phyloP scores from a whole-genome alignment of 2,329 filamentous ascomycete species.

The Didymella pomorum region DNA sequence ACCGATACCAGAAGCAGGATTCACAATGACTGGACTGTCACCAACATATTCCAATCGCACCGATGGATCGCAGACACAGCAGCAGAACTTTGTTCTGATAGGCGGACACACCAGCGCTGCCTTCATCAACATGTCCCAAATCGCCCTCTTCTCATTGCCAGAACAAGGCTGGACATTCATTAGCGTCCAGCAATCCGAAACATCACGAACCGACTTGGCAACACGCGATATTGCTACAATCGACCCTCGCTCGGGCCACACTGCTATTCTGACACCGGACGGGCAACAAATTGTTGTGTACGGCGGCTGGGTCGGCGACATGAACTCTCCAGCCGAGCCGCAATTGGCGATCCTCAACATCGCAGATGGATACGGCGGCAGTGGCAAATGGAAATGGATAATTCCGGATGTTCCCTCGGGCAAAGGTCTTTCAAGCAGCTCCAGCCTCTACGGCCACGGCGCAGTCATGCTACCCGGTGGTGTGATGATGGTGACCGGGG shows the following conservation, averaged over 20 bases:
- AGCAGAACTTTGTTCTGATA: constrained; percentile 80
- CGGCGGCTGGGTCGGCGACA: constrained; percentile 92
- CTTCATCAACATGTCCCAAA: constrained; percentile 93
- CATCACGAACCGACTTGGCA: constrained; percentile 64
- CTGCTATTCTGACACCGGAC: constrained; percentile 80
- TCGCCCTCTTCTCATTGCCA: constrained; percentile 85
- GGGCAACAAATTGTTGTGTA: constrained; percentile 79
- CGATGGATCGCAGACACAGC: constrained; percentile 69
- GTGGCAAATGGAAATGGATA: constrained; percentile 72
- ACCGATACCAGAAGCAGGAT: constrained; percentile 84
- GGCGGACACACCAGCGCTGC: constrained; percentile 84
- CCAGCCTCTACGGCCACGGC: constrained; percentile 68
- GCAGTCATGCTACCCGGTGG: constrained; percentile 67
- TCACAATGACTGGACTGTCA: constrained; percentile 77
- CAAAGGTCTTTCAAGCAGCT: constrained; percentile 52
- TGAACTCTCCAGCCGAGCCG: constrained; percentile 76
- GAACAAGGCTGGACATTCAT: constrained; percentile 88
- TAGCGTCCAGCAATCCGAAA: constrained; percentile 62
- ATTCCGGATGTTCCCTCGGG: constrained; percentile 62
- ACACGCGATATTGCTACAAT: constrained; percentile 59
- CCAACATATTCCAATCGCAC: constrained; percentile 74
- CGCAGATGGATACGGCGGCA: constrained; percentile 73
- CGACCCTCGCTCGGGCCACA: constrained; percentile 88
- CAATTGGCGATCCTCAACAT: constrained; percentile 81
- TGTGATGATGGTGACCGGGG: constrained; percentile 68